Evolutionary conservation across 495 filamentous ascomycete genomes (phyloP).

Genomic region (Daldinia decipiens): DNA sequence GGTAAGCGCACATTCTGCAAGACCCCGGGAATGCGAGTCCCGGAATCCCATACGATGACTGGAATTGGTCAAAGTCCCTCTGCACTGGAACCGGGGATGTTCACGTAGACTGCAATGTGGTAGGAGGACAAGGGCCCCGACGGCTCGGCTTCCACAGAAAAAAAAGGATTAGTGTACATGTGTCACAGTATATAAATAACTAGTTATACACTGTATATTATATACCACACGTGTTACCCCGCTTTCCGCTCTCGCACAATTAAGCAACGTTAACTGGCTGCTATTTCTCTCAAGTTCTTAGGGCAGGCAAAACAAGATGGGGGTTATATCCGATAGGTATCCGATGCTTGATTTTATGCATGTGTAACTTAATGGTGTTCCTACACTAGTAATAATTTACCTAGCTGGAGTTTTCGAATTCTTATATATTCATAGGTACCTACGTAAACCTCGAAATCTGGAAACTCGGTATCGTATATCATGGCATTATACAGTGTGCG

Average conservation of each 20-base stretch:
- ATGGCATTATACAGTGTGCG: conserved; percentile 19
- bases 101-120: conserved; percentile 22
- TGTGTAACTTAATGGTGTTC: conserved; percentile 16
- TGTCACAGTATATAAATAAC: neutral
- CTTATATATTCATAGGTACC: neutral
- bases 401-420: neutral
- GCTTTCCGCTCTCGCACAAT: conserved; percentile 30
- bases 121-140: conserved; percentile 17
- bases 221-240: conserved; percentile 30
- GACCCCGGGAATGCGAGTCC: conserved; percentile 32
- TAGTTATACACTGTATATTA: neutral
- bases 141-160: conserved; percentile 14
- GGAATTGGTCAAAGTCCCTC: conserved; percentile 41
- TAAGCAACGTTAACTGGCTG: conserved; percentile 17
- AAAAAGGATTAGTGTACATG: conserved; percentile 17
- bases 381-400: conserved; percentile 29
- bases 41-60: conserved; percentile 25
- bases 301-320: neutral
- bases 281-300: conserved; percentile 9
- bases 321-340: conserved; percentile 35
- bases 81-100: conserved; percentile 37
- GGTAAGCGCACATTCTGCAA: conserved; percentile 36
- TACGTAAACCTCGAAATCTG: neutral
- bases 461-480: neutral
- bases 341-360: conserved; percentile 21